These are phyloP conservation scores for Endogone sp. DNA, from an alignment of 192 early-diverging fungal genomes.

Conservation along the genomic window DNA sequence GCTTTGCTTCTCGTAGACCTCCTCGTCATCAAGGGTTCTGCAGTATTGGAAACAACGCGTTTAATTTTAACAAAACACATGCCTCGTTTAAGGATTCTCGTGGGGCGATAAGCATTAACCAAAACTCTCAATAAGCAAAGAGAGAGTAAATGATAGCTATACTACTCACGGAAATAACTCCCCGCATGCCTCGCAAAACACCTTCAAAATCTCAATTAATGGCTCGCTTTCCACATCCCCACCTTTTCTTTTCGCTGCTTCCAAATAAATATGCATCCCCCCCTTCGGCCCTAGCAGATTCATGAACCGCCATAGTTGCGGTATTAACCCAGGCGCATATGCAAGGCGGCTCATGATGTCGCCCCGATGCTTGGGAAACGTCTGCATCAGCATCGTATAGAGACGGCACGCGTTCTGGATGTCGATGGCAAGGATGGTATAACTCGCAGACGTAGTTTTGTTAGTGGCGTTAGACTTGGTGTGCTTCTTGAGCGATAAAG, in stretches of 20 bases:
- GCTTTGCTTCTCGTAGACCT: slow-evolving; percentile 57
- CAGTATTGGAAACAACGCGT: neutral
- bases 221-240: slow-evolving; percentile 46
- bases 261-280: slow-evolving; percentile 50
- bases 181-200: slow-evolving; percentile 59
- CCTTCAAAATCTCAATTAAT: slow-evolving; percentile 48
- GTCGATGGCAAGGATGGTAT: slow-evolving; percentile 36
- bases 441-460: neutral
- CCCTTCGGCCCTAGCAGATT: slow-evolving; percentile 50
- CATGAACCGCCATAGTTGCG: slow-evolving; percentile 57
- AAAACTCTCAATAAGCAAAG: neutral
- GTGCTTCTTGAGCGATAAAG: neutral
- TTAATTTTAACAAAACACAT: slow-evolving; percentile 10
- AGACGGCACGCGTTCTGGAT: slow-evolving; percentile 36
- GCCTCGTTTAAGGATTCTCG: too few relatives aligned
- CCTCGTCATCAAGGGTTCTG: slow-evolving; percentile 58
- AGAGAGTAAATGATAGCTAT: neutral
- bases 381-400: slow-evolving; percentile 28
- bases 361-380: slow-evolving; percentile 36
- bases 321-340: slow-evolving; percentile 45
- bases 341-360: slow-evolving; percentile 49
- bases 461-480: neutral
- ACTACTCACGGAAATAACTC: slow-evolving; percentile 55
- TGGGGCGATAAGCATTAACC: too few relatives aligned
- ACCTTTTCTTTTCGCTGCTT: slow-evolving; percentile 38